Base-by-base conservation (phyloP, 2,329 filamentous ascomycete genomes). In the Colletotrichum caudatum region DNA sequence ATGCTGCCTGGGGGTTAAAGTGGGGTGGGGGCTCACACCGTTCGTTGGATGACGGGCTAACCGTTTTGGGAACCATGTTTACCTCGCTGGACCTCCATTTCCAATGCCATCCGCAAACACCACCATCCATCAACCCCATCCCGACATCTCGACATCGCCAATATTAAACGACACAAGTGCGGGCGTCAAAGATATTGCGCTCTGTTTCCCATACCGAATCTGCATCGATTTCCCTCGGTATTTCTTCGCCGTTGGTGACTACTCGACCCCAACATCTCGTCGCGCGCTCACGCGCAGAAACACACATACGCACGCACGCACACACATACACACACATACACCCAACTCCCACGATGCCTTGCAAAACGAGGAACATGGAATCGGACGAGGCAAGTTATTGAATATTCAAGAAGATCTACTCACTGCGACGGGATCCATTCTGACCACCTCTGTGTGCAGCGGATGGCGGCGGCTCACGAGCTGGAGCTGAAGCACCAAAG, bases 401-500 rank as follows among this genome's bases (percentile, higher is more conserved):
- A 20, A 11, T 20, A 3, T 20, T 20, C 2, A 23, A 23, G 35
- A 18, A 33, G 58, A 7, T 33, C 1, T 16, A 20, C 33, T 33
- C 23, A 7, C 9, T 64, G 51, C 68, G 64, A 51, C 16, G 7
- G 5, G 18, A 0, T 8, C 9, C 68, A 62, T 57, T 4, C 63
- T 66, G 26, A 66, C 39, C 7, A 53, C 35, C n/a, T 46, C 8
- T 46, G 53, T 51, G 9, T 48, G 53, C 61, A 89, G 87, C 83
- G 82, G 69, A 78, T 80, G 68, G 80, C 84, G 70, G 80, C 80
- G 37, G 82, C 88, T 46, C 86, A 87, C 74, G 80, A 85, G 33
- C 86, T 94, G 64, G 93, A 97, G 78, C 82, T 92, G 72, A 89
- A 89, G 76, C 93, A 95, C 79, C 89, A 92, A 75, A 86, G 87